Evolutionary conservation across 2,329 filamentous ascomycete genomes (phyloP).

Genomic region (Graphiopsis chlorocephala): DNA sequence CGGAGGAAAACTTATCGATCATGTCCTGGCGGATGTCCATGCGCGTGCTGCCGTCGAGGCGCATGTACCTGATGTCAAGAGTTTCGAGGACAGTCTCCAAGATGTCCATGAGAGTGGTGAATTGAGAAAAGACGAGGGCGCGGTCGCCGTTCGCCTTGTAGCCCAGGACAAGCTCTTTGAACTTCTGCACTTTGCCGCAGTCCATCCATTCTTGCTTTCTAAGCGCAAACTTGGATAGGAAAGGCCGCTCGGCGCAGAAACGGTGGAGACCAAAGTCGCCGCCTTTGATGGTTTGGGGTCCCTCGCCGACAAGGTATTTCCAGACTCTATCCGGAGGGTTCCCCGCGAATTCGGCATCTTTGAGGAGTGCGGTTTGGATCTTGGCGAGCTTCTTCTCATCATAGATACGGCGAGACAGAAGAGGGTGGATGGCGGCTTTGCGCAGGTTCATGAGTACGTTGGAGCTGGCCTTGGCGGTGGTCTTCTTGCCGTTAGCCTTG

Average conservation of each 20-base stretch:
- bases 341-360: conserved; percentile 33
- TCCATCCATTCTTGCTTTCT: conserved; percentile 65
- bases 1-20: conserved; percentile 79
- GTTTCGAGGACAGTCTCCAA: conserved; percentile 76
- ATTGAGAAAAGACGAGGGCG: conserved; percentile 88
- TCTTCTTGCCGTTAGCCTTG: conserved; percentile 53
- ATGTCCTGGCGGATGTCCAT: conserved; percentile 82
- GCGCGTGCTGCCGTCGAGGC: conserved; percentile 80
- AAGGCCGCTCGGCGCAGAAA: conserved; percentile 55
- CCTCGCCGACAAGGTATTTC: conserved; percentile 70
- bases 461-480: conserved; percentile 45
- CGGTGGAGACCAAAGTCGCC: conserved; percentile 69
- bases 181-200: conserved; percentile 75
- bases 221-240: conserved; percentile 56
- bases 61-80: conserved; percentile 70
- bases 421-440: conserved; percentile 86
- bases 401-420: conserved; percentile 82
- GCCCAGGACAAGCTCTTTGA: conserved; percentile 68
- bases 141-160: conserved; percentile 82
- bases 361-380: conserved; percentile 51
- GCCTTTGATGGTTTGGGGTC: conserved; percentile 67
- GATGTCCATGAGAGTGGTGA: conserved; percentile 87
- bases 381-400: conserved; percentile 69
- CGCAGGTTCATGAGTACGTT: conserved; percentile 77
- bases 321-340: conserved; percentile 34